These are phyloP conservation scores for Kwoniella botswanensis DNA, from an alignment of 768 basidiomycete genomes.

Conservation along the genomic window DNA sequence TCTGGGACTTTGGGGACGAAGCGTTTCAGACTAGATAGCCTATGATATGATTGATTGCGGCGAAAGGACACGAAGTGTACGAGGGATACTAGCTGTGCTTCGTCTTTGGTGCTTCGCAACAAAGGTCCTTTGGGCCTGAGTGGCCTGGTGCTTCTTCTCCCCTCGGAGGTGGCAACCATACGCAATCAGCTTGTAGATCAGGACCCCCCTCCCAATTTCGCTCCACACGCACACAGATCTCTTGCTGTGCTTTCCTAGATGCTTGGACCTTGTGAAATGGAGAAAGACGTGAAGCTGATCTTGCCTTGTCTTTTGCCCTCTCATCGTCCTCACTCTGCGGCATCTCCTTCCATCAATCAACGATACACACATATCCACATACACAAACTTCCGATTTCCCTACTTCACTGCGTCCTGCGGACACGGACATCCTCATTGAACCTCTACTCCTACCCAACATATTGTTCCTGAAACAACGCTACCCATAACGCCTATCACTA, in stretches of 20 bases:
- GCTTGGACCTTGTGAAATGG: neutral
- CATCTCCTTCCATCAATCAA: neutral
- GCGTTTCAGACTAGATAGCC: neutral
- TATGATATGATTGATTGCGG: neutral
- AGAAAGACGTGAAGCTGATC: neutral
- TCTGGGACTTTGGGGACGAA: neutral
- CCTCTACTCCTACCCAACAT: neutral
- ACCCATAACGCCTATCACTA: neutral
- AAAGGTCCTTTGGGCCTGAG: neutral
- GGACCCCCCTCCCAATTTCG: too few relatives aligned
- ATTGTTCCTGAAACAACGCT: conserved; percentile 21
- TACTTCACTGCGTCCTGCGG: neutral
- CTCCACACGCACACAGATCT: neutral
- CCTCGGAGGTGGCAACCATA: neutral
- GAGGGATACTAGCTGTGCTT: too few relatives aligned
- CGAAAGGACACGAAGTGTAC: too few relatives aligned
- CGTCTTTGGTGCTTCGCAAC: neutral
- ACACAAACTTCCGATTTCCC: neutral
- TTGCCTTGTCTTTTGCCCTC: neutral
- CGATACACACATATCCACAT: neutral
- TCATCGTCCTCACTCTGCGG: neutral
- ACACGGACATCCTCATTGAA: conserved; percentile 4
- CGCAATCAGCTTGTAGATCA: neutral
- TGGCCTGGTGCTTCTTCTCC: neutral
- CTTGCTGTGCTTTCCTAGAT: neutral